Evolutionary conservation across 2,329 filamentous ascomycete species (phyloP).

Genomic region (Microcyclosporella mali): DNA sequence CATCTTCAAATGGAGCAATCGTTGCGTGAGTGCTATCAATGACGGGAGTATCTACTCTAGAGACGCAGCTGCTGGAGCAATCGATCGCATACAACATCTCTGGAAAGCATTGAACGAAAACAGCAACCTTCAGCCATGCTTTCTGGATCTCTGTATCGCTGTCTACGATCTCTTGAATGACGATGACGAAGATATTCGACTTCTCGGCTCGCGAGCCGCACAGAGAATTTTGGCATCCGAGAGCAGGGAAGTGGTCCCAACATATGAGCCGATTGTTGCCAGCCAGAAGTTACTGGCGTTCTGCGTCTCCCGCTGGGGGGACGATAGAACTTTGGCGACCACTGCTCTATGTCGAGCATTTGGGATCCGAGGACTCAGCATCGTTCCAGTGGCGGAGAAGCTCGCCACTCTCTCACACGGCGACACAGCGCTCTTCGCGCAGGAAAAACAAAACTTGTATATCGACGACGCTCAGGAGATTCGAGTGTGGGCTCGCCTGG

Average conservation of each 20-base stretch:
- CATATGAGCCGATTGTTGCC: conserved; percentile 46
- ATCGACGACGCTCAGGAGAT: conserved; percentile 74
- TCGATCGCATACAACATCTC: conserved; percentile 14
- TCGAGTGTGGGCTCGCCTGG: conserved; percentile 57
- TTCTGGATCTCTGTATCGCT: conserved; percentile 56
- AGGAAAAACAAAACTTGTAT: conserved; percentile 94
- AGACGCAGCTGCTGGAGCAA: conserved; percentile 24
- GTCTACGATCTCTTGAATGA: conserved; percentile 76
- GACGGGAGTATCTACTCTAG: conserved; percentile 24
- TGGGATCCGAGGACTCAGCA: neutral
- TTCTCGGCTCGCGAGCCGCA: conserved; percentile 52
- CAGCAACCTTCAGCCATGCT: conserved; percentile 1
- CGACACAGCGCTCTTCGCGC: conserved; percentile 68
- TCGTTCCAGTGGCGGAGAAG: conserved; percentile 8
- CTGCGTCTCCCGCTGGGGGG: conserved; percentile 23
- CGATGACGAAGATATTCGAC: conserved; percentile 84
- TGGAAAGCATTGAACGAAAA: conserved; percentile 13
- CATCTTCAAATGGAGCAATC: conserved; percentile 10
- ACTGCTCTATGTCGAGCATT: conserved; percentile 21
- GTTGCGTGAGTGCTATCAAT: conserved; percentile 15
- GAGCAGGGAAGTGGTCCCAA: conserved; percentile 6
- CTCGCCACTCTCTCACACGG: conserved; percentile 27
- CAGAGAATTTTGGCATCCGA: conserved; percentile 38
- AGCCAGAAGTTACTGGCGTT: conserved; percentile 35
- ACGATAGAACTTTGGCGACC: conserved; percentile 4